Evolutionary conservation across 139 green algal species (phyloP).

Genomic region (Micromonas pusilla): DNA sequence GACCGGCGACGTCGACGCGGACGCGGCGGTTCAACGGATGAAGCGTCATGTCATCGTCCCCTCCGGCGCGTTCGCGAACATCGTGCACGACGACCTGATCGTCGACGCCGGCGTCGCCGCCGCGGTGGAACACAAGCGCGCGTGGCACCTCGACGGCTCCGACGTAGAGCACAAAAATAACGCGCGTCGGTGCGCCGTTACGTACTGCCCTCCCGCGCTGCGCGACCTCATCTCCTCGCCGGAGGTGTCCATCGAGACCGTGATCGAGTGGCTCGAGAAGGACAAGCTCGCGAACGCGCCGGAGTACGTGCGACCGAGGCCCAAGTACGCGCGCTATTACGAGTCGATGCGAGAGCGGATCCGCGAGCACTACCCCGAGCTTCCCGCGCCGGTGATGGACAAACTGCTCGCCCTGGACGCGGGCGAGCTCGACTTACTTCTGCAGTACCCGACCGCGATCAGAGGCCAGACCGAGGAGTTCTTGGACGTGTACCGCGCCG

Average conservation of each 20-base stretch:
- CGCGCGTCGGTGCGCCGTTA: neutral
- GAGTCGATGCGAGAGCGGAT: conserved; percentile 65
- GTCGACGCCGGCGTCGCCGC: neutral
- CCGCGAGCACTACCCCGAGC: conserved; percentile 32
- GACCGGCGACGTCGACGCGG: neutral
- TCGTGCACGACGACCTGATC: neutral
- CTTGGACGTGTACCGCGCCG: conserved; percentile 15
- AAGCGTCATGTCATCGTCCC: too few species aligned
- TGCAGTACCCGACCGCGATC: conserved; percentile 48
- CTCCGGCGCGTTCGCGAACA: neutral
- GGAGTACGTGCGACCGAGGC: conserved; percentile 17
- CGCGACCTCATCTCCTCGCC: too few species aligned
- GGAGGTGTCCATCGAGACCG: too few species aligned
- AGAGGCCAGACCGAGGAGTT: conserved; percentile 36
- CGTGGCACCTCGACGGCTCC: neutral
- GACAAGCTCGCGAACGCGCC: conserved; percentile 24
- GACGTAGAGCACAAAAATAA: neutral
- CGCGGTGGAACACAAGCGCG: neutral
- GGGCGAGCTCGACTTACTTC: conserved; percentile 64
- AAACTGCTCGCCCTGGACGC: conserved; percentile 64
- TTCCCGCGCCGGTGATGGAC: conserved; percentile 59
- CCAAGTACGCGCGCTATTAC: conserved; percentile 65
- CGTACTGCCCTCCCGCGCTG: neutral
- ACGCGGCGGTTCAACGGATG: neutral
- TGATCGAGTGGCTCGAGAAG: conserved; percentile 11